Evolutionary conservation across 768 basidiomycete genomes (phyloP).

Genomic region (Lentinus tigrinus): DNA sequence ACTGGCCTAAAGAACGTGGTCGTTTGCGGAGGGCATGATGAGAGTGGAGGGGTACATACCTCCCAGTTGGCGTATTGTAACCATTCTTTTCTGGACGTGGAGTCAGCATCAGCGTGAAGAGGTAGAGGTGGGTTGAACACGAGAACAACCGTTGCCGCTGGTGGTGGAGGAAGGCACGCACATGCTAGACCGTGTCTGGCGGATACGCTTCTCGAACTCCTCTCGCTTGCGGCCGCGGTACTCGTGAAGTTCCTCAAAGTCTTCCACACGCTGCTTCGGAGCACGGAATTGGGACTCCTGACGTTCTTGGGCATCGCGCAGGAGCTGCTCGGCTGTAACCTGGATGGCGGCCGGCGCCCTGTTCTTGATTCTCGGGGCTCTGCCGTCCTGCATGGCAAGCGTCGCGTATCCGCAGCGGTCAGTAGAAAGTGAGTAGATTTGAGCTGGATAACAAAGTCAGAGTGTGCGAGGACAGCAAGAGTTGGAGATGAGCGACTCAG

Average conservation of each 20-base stretch:
- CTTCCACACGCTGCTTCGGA: slow-evolving; percentile 93
- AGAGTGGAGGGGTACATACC: slow-evolving; percentile 36
- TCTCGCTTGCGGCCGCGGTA: slow-evolving; percentile 90
- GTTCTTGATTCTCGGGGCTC: slow-evolving; percentile 72
- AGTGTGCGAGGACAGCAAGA: too few relatives aligned
- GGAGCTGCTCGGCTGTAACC: slow-evolving; percentile 96
- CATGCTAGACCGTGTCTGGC: slow-evolving; percentile 80
- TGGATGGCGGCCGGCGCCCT: slow-evolving; percentile 93
- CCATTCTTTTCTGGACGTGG: slow-evolving; percentile 71
- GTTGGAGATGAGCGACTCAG: not conserved
- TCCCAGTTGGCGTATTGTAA: slow-evolving; percentile 86
- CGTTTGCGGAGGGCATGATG: not conserved
- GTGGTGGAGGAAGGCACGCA: slow-evolving; percentile 33
- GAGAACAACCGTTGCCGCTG: too few relatives aligned
- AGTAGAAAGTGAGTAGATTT: too few relatives aligned
- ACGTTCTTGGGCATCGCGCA: slow-evolving; percentile 97
- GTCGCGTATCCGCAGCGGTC: too few relatives aligned
- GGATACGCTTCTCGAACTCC: slow-evolving; percentile 89
- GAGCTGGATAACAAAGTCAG: too few relatives aligned
- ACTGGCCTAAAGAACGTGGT: slow-evolving; percentile 59
- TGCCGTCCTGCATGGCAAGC: slow-evolving; percentile 3
- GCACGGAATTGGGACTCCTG: slow-evolving; percentile 91
- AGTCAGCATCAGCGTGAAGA: too few relatives aligned
- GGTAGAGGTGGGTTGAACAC: too few relatives aligned
- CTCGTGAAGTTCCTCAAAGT: slow-evolving; percentile 89